phyloP scores from a whole-genome alignment of 2,329 filamentous ascomycete genomes.

The Cladosporium sp. region DNA sequence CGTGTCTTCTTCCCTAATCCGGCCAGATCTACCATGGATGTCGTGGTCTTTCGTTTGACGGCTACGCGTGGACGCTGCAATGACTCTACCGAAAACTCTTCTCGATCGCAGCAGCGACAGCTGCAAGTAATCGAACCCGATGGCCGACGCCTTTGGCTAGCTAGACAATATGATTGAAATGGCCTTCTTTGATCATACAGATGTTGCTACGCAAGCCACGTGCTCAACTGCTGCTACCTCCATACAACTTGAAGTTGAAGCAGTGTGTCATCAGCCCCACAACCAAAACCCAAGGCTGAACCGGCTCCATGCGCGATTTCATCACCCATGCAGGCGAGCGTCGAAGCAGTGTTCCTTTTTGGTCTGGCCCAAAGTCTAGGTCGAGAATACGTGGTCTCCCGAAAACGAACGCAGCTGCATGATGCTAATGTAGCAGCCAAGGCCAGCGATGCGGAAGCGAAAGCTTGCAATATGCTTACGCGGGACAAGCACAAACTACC shows the following conservation, averaged over 20 bases:
- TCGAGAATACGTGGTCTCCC: not conserved
- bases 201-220: not conserved
- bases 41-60: not conserved
- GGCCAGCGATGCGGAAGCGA: not conserved
- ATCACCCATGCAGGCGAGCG: not conserved
- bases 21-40: not conserved
- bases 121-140: not conserved
- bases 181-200: not conserved
- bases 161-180: not conserved
- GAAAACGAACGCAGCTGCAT: not conserved
- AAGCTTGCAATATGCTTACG: not conserved
- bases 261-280: slow-evolving; percentile 12
- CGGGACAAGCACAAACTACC: not conserved
- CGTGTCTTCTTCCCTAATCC: not conserved
- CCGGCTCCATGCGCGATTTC: not conserved
- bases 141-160: not conserved
- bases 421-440: not conserved
- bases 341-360: not conserved
- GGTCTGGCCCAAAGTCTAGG: too few species aligned
- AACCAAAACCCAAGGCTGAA: slow-evolving; percentile 1
- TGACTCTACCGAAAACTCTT: not conserved
- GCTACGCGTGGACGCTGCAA: not conserved
- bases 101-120: not conserved
- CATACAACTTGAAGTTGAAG: not conserved
- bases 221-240: not conserved